Evolutionary conservation across 805 yeast species (phyloP).

Genomic region (Candida awuae): DNA sequence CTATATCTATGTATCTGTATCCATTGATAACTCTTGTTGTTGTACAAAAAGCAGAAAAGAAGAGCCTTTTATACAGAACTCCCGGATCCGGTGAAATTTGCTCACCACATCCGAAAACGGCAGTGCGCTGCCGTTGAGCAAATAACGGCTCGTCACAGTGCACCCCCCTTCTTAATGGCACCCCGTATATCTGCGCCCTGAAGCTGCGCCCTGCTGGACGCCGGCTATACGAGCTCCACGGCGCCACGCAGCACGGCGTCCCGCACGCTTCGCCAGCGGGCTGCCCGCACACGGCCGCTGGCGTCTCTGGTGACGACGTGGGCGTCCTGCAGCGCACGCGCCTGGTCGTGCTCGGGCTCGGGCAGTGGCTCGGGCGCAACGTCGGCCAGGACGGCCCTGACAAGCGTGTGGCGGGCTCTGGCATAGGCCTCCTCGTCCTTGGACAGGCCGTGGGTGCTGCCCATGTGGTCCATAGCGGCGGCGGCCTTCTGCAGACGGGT

Average conservation of each 20-base stretch:
- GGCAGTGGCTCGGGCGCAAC: background rate
- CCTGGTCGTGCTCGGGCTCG: background rate
- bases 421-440: background rate
- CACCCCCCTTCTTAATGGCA: too few relatives aligned
- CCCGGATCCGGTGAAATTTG: too few relatives aligned
- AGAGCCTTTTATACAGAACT: too few relatives aligned
- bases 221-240: background rate
- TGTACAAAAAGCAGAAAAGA: too few relatives aligned
- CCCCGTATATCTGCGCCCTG: too few relatives aligned
- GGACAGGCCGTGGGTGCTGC: background rate
- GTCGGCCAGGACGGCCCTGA: background rate
- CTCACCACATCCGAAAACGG: too few relatives aligned
- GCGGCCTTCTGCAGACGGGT: conserved; percentile 70
- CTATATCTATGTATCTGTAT: too few relatives aligned
- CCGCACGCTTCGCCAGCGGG: background rate
- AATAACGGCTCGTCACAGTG: too few relatives aligned
- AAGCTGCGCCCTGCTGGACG: too few relatives aligned
- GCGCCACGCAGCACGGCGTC: background rate
- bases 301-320: background rate
- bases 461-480: conserved; percentile 25
- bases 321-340: background rate
- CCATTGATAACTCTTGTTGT: too few relatives aligned
- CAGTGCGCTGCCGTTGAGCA: too few relatives aligned
- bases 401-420: background rate
- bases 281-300: background rate